phyloP scores from a whole-genome alignment of 495 filamentous ascomycete species.

The Podospora tetraspora region DNA sequence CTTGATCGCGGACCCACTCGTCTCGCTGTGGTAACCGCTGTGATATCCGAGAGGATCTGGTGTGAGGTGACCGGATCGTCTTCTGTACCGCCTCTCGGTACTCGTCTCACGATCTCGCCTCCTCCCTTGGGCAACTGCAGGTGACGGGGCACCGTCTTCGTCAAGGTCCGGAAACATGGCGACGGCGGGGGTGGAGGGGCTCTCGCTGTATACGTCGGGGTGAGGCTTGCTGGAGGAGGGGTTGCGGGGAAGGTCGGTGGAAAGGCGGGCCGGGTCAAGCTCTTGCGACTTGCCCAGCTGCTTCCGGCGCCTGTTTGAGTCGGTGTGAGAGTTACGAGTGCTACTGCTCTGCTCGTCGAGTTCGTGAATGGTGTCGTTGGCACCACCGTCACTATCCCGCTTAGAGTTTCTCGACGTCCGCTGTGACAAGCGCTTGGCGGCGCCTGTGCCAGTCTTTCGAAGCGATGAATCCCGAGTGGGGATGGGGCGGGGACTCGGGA shows the following conservation, averaged over 20 bases:
- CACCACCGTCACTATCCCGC: slow-evolving; percentile 34
- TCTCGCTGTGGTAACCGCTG: slow-evolving; percentile 35
- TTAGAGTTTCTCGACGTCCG: slow-evolving; percentile 35
- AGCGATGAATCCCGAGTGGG: slow-evolving; percentile 65
- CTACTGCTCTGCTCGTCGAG: slow-evolving; percentile 25
- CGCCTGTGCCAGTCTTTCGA: slow-evolving; percentile 46
- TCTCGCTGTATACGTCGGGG: slow-evolving; percentile 18
- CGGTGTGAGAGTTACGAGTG: slow-evolving; percentile 12
- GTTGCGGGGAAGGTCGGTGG: slow-evolving; percentile 21
- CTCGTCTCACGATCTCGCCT: slow-evolving; percentile 42
- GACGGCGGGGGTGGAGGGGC: slow-evolving; percentile 20
- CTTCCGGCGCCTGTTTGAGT: slow-evolving; percentile 24
- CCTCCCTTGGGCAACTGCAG: slow-evolving; percentile 55
- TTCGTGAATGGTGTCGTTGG: slow-evolving; percentile 36
- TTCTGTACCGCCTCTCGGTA: slow-evolving; percentile 32
- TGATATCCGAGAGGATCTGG: slow-evolving; percentile 40
- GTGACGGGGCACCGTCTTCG: slow-evolving; percentile 66
- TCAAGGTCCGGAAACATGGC: slow-evolving; percentile 26
- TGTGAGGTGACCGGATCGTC: slow-evolving; percentile 36
- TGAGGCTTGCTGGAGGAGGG: slow-evolving; percentile 16
- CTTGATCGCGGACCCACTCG: slow-evolving; percentile 32
- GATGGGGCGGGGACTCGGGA: slow-evolving; percentile 44
- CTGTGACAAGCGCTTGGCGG: slow-evolving; percentile 37
- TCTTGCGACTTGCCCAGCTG: slow-evolving; percentile 13
- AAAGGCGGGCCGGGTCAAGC: slow-evolving; percentile 27